Base-by-base conservation (phyloP, 2,329 filamentous ascomycete genomes). In the Exophiala mesophila region DNA sequence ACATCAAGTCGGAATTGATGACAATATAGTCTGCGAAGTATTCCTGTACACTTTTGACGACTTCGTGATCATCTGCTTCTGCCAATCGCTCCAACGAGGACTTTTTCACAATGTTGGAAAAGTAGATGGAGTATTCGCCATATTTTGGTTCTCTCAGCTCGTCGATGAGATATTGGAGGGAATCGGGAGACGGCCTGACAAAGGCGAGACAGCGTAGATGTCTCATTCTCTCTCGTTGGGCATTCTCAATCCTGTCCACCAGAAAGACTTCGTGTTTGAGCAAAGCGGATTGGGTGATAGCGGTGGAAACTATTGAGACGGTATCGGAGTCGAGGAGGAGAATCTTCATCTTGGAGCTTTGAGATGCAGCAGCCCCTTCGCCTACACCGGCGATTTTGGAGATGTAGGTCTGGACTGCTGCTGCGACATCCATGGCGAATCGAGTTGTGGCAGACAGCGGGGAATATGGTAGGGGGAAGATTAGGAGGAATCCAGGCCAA, bases 401-500 rank as follows among this genome's bases (percentile, higher is more conserved):
- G 74, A 98, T 84, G 73, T 98, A 98, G 69, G 88, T 85, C 58
- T 89, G 84, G 61, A 96, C 83, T 55, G 89, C 87, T 63, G 94
- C 85, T 50, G 94, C 85, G 59, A 97, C 82, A 63, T 98, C 92
- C 92, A 98, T 98, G n/a, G n/a, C n/a, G n/a, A n/a, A n/a, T n/a
- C n/a, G n/a, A n/a, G n/a, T n/a, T n/a, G n/a, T n/a, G n/a, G n/a
- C n/a, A n/a, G n/a, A n/a, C n/a, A n/a, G n/a, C n/a, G n/a, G n/a
- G n/a, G n/a, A n/a, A n/a, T n/a, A n/a, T n/a, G n/a, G n/a, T n/a
- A n/a, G n/a, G n/a, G n/a, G n/a, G n/a, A n/a, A n/a, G n/a, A n/a
- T n/a, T n/a, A n/a, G n/a, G n/a, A n/a, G n/a, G n/a, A n/a, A n/a
- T n/a, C n/a, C n/a, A n/a, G n/a, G n/a, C n/a, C n/a, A n/a, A n/a